Evolutionary conservation across 768 basidiomycete species (phyloP).

Genomic region (Panaeolus papilionaceus): DNA sequence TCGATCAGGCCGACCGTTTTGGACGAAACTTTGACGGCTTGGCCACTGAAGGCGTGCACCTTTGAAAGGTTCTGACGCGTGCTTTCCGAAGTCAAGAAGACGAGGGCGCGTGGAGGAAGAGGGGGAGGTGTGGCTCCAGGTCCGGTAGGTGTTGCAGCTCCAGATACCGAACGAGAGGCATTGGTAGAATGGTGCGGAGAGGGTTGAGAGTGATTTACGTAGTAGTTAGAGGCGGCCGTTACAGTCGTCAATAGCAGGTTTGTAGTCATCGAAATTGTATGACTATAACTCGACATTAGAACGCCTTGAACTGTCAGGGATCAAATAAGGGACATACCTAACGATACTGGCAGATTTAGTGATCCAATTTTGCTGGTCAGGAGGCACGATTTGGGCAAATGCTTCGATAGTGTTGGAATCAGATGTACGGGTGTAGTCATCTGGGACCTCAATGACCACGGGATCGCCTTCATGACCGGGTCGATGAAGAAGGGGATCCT

Average conservation of each 20-base stretch:
- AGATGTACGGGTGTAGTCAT: constrained; percentile 45
- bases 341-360: constrained; percentile 63
- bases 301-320: not conserved
- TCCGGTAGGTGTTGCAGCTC: constrained; percentile 24
- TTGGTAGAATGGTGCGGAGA: constrained; percentile 45
- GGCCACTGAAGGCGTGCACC: constrained; percentile 68
- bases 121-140: constrained; percentile 36
- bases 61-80: constrained; percentile 63
- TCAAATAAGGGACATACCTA: constrained; percentile 47
- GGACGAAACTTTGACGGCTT: constrained; percentile 70
- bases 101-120: constrained; percentile 52
- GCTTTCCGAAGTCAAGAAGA: constrained; percentile 64
- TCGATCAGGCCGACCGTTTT: constrained; percentile 69
- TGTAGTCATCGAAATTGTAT: constrained; percentile 71
- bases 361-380: constrained; percentile 76
- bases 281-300: constrained; percentile 43
- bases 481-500: constrained; percentile 60
- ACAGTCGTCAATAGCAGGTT: constrained; percentile 68
- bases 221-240: constrained; percentile 63
- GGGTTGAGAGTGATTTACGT: constrained; percentile 63
- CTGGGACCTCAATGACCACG: constrained; percentile 76
- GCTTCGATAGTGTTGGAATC: constrained; percentile 54
- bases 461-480: constrained; percentile 62
- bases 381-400: constrained; percentile 65
- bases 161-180: not conserved